phyloP scores from a whole-genome alignment of 2,329 filamentous ascomycete genomes.

The Diplocarpon rosae region DNA sequence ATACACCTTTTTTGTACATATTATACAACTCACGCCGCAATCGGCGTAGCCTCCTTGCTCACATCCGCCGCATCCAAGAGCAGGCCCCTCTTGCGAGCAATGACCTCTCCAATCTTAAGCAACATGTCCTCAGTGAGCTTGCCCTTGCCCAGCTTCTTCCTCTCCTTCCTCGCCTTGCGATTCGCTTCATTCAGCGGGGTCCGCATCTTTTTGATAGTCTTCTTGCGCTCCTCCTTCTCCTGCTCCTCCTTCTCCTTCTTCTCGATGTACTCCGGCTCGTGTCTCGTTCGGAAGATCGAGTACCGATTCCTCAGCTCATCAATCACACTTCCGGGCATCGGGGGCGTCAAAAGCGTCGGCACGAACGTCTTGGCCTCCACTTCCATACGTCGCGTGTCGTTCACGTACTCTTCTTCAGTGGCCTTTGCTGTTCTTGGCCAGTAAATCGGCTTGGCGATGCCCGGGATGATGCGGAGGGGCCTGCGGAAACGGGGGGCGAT shows the following conservation, averaged over 20 bases:
- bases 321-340: constrained; percentile 68
- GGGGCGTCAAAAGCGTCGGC: constrained; percentile 65
- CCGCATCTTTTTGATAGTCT: constrained; percentile 20
- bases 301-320: constrained; percentile 80
- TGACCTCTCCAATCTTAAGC: constrained; percentile 25
- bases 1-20: constrained; percentile 20
- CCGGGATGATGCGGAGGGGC: constrained; percentile 53
- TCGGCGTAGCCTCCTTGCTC: constrained; percentile 4
- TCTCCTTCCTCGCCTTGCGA: constrained; percentile 20
- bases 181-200: constrained; percentile 27
- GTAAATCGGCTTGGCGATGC: constrained; percentile 61
- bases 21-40: constrained; percentile 21
- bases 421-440: constrained; percentile 53
- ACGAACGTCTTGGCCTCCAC: constrained; percentile 67
- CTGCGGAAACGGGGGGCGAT: constrained; percentile 13
- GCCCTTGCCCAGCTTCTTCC: constrained; percentile 24
- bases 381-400: constrained; percentile 65
- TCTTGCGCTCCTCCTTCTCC: constrained; percentile 29
- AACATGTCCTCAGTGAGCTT: constrained; percentile 24
- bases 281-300: constrained; percentile 69
- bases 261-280: constrained; percentile 62
- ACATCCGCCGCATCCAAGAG: constrained; percentile 14
- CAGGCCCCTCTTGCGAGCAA: constrained; percentile 22
- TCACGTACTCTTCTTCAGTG: constrained; percentile 41
- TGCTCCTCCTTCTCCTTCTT: constrained; percentile 50